phyloP scores from a whole-genome alignment of 768 basidiomycete genomes.

The Naganishia vaughanmartiniae region DNA sequence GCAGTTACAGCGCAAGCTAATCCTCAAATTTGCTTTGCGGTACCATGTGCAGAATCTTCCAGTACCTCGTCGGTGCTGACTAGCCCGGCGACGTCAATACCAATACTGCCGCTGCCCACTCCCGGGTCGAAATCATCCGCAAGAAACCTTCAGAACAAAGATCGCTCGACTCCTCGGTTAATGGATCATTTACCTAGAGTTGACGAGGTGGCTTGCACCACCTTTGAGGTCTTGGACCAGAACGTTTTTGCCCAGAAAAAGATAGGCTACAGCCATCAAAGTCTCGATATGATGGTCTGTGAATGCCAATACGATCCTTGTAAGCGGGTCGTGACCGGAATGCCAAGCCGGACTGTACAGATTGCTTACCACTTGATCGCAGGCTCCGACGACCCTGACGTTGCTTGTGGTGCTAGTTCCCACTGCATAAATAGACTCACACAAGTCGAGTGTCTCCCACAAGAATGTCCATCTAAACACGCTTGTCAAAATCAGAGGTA shows the following conservation, averaged over 20 bases:
- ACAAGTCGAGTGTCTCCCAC: slow-evolving; percentile 90
- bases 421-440: slow-evolving; percentile 97
- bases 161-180: slow-evolving; percentile 51
- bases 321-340: slow-evolving; percentile 56
- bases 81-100: no score
- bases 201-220: slow-evolving; percentile 66
- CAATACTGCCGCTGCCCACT: not conserved
- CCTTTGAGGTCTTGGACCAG: slow-evolving; percentile 68
- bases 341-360: not conserved
- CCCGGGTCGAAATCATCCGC: not conserved
- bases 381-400: slow-evolving; percentile 64
- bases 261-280: slow-evolving; percentile 81
- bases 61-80: no score
- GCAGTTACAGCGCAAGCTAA: no score
- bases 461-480: slow-evolving; percentile 76
- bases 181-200: slow-evolving; percentile 78
- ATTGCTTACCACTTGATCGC: not conserved
- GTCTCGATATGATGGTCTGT: slow-evolving; percentile 89
- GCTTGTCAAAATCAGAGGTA: slow-evolving; percentile 93
- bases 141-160: not conserved
- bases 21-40: no score
- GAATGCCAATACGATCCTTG: slow-evolving; percentile 82
- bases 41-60: no score
- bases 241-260: slow-evolving; percentile 86
- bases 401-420: slow-evolving; percentile 78